These are phyloP conservation scores for Mortierella sp. DNA, from an alignment of 371 early-diverging fungal species.

Conservation along the genomic window DNA sequence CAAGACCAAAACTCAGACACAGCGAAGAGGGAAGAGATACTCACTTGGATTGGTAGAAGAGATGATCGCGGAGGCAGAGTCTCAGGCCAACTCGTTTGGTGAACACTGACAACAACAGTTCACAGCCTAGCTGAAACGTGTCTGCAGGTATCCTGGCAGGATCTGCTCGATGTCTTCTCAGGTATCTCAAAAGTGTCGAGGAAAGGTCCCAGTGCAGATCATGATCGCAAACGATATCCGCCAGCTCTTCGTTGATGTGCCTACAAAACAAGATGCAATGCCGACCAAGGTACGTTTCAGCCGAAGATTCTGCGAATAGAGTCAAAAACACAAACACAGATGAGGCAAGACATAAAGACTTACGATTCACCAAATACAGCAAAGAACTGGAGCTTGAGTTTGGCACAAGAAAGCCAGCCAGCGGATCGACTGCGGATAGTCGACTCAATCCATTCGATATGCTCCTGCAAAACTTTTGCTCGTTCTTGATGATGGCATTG, in stretches of 20 bases:
- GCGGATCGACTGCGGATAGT: slow-evolving; percentile 13
- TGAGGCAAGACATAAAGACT: slow-evolving; percentile 9
- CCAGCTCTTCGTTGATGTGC: slow-evolving; percentile 34
- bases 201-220: slow-evolving; percentile 46
- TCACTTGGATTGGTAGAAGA: slow-evolving; percentile 38
- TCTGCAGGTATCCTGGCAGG: slow-evolving; percentile 28
- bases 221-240: slow-evolving; percentile 30
- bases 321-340: background rate
- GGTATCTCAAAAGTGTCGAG: slow-evolving; percentile 22
- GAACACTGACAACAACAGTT: slow-evolving; percentile 41
- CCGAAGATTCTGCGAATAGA: background rate
- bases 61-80: slow-evolving; percentile 25
- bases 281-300: background rate
- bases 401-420: slow-evolving; percentile 53
- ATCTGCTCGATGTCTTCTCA: slow-evolving; percentile 31
- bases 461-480: slow-evolving; percentile 1
- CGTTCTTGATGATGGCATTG: background rate
- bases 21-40: background rate
- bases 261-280: slow-evolving; percentile 10
- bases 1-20: background rate
- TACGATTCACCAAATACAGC: slow-evolving; percentile 42
- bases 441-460: slow-evolving; percentile 38
- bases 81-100: slow-evolving; percentile 28
- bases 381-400: slow-evolving; percentile 54
- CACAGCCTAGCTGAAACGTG: slow-evolving; percentile 39